phyloP scores from a whole-genome alignment of 1,284 basidiomycete species.

The Ganoderma lucidum region DNA sequence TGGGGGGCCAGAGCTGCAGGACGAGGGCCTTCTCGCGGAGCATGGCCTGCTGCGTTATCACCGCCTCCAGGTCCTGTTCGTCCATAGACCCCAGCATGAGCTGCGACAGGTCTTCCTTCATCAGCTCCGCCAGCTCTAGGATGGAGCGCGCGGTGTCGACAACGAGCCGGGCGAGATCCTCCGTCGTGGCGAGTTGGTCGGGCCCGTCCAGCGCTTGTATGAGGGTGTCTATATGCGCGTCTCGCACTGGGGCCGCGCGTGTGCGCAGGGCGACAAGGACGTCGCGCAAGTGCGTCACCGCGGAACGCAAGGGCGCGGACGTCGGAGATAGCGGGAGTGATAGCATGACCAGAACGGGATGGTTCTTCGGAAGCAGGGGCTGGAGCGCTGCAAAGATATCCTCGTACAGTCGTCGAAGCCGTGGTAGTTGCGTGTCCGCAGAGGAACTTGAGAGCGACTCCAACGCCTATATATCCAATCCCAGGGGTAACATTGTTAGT shows the following conservation, averaged over 20 bases:
- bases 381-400: constrained; percentile 59
- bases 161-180: constrained; percentile 50
- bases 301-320: constrained; percentile 67
- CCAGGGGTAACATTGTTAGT: not conserved
- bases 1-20: constrained; percentile 56
- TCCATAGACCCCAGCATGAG: constrained; percentile 67
- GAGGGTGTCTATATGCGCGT: constrained; percentile 57
- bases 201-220: constrained; percentile 48
- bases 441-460: constrained; percentile 52
- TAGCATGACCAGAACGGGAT: constrained; percentile 56
- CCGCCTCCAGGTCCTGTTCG: constrained; percentile 61
- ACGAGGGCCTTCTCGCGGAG: constrained; percentile 60
- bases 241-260: constrained; percentile 73
- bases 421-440: constrained; percentile 54
- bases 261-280: constrained; percentile 56
- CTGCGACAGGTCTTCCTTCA: constrained; percentile 71
- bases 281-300: constrained; percentile 57
- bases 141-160: constrained; percentile 54
- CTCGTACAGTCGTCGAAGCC: constrained; percentile 59
- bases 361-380: constrained; percentile 60
- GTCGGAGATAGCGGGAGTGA: constrained; percentile 69
- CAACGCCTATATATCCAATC: constrained; percentile 45
- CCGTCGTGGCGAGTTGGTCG: constrained; percentile 30
- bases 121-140: constrained; percentile 58
- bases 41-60: constrained; percentile 61